phyloP scores from a whole-genome alignment of 2,329 filamentous ascomycete genomes.

The Penicillium sp. region DNA sequence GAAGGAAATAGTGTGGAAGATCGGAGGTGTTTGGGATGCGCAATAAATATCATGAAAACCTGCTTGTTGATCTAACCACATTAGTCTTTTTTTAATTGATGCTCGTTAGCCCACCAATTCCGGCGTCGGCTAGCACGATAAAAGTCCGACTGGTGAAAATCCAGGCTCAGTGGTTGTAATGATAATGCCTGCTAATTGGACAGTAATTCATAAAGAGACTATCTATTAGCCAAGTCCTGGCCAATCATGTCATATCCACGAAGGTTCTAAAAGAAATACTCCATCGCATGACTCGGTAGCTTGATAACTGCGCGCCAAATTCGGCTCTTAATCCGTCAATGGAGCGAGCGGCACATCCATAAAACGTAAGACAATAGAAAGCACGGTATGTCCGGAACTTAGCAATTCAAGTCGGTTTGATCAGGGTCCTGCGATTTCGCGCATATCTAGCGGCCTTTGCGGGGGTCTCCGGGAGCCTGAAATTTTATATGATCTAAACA shows the following conservation, averaged over 20 bases:
- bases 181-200: neutral
- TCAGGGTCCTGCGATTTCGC: too few species aligned
- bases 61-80: neutral
- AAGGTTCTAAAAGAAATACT: neutral
- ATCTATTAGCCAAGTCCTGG: neutral
- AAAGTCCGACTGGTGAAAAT: neutral
- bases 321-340: neutral
- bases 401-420: neutral
- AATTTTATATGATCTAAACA: too few species aligned
- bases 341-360: neutral
- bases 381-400: neutral
- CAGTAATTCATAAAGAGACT: neutral
- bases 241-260: neutral
- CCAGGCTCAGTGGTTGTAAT: neutral
- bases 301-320: neutral
- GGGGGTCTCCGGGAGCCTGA: too few species aligned
- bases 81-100: neutral
- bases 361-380: neutral
- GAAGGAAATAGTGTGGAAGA: neutral
- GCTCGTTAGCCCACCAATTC: neutral
- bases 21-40: neutral
- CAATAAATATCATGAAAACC: neutral
- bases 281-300: neutral
- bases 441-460: too few species aligned
- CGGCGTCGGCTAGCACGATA: neutral